Conservation (phyloP, 441 rosid genomes). For the Erodium trifolium region DNA sequence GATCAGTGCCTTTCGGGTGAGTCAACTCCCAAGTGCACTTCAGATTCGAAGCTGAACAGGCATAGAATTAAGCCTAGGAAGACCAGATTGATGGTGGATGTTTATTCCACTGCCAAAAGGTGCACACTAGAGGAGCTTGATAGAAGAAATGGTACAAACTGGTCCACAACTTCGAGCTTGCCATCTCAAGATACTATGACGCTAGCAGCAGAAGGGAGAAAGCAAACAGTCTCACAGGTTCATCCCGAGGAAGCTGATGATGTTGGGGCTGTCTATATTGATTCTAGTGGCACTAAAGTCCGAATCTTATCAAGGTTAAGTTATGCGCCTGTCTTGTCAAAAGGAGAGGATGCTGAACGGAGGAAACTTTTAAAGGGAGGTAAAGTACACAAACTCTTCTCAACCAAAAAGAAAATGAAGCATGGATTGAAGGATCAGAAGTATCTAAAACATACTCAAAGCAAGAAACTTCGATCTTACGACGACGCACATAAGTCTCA, state of each 20-base stretch:
- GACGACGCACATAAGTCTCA: conserved; percentile 36
- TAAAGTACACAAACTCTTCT: conserved; percentile 36
- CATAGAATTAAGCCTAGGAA: conserved; percentile 71
- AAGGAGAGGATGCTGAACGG: conserved; percentile 32
- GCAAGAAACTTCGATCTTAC: conserved; percentile 32
- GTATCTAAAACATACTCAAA: conserved; percentile 44
- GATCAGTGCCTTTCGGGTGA: conserved; percentile 89
- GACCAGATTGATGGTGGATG: conserved; percentile 61
- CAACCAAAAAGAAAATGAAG: conserved; percentile 46
- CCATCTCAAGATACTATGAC: conserved; percentile 35
- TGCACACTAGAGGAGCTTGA: conserved; percentile 93
- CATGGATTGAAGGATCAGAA: conserved; percentile 40
- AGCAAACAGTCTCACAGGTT: conserved; percentile 27
- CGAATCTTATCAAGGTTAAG: conserved; percentile 61
- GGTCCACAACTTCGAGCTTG: conserved; percentile 52
- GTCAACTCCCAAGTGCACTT: conserved; percentile 51
- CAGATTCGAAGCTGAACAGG: conserved; percentile 51
- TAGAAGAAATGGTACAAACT: conserved; percentile 71
- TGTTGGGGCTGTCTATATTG: conserved; percentile 82
- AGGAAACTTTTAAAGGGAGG: conserved; percentile 39
- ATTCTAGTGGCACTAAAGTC: conserved; percentile 71
- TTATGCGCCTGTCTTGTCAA: conserved; percentile 29
- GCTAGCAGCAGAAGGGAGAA: conserved; percentile 35
- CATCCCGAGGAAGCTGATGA: conserved; percentile 41
- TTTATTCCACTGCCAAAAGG: conserved; percentile 49